Evolutionary conservation across 805 yeast genomes (phyloP), one percentile per base, ranked within the genome.

Genomic region (Blastobotrys mokoenaii): DNA sequence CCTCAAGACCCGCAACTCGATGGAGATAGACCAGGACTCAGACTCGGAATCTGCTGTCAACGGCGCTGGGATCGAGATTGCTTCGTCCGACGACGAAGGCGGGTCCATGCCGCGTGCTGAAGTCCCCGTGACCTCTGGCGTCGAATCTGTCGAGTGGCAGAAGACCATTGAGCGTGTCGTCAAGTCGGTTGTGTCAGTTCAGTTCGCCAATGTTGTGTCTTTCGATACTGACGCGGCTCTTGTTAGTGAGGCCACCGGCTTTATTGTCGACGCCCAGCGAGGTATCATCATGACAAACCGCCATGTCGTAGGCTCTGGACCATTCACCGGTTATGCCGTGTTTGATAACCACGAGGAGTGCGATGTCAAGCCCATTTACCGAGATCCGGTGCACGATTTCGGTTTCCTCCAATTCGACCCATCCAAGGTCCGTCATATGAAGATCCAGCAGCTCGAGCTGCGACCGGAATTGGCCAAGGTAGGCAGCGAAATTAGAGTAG

Each of bases 301-400:
- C 59, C 97, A 89, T 59, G 97, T 89, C 41, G 96, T 88, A 36
- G 95, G 96, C 1, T 88, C 96, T 0, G 96, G 96, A 14, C 96
- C 96, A 1, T 88, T 89, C 62, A 75, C 80, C 31, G 97, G 97
- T 1, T 86, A 83, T 58, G 95, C 85, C 0, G 87, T 89, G 1
- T 89, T 89, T 59, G 95, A 89, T 59, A 89, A 89, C 61, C 96
- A 89, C 64, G 97, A 89, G 63, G 96, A 88, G 64, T 84, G 86
- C 41, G 86, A 80, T 36, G 94, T 87, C 2, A 78, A 72, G 44
- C 94, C 95, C 2, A 76, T 86, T 27, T 88, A 87, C 62, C 75
- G 97, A 60, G 97, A 89, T 62, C 96, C 97, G 0, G 89, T 89
- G 27, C 97, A 89, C 61, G 97, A 89, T 65, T 89, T 89, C 64